Percentiles rank a stretch among this genome's conserved stretches.
Conservation (phyloP, 225 moss, liverwort and hornwort genomes). For the Anthoceros angustus region DNA sequence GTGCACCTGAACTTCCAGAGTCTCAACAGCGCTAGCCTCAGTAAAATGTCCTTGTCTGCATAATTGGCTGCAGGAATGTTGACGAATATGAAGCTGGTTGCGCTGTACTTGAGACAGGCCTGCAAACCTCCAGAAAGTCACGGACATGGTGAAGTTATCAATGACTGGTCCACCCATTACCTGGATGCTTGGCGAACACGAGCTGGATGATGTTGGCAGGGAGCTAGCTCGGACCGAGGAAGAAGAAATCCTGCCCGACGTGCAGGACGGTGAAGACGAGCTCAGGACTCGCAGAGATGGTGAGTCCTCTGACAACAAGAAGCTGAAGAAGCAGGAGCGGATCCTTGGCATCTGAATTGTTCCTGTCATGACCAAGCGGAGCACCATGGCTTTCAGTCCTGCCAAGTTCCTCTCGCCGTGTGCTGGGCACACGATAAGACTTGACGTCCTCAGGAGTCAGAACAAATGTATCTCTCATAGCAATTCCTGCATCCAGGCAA, state of each 20-base stretch:
- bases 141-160: too few species aligned
- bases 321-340: conserved; percentile 22
- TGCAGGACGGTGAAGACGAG: conserved; percentile 48
- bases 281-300: conserved; percentile 33
- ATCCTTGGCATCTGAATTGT: conserved; percentile 30
- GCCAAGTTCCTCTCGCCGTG: conserved; percentile 28
- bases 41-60: too few species aligned
- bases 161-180: too few species aligned
- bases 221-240: conserved; percentile 22
- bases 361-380: conserved; percentile 30
- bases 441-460: too few species aligned
- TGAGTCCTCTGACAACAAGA: conserved; percentile 35
- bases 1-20: too few species aligned
- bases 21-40: too few species aligned
- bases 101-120: neutral
- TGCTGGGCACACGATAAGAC: too few species aligned
- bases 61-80: neutral
- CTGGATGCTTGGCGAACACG: conserved; percentile 33
- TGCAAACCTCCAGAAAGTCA: too few species aligned
- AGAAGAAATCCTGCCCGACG: conserved; percentile 34
- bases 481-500: neutral
- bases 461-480: neutral
- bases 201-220: conserved; percentile 34
- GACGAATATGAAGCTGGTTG: neutral
- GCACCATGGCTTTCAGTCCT: conserved; percentile 33